Evolutionary conservation across 441 rosid genomes (phyloP), one percentile per base, ranked within the genome.

Genomic region (Raphanus hybrid): DNA sequence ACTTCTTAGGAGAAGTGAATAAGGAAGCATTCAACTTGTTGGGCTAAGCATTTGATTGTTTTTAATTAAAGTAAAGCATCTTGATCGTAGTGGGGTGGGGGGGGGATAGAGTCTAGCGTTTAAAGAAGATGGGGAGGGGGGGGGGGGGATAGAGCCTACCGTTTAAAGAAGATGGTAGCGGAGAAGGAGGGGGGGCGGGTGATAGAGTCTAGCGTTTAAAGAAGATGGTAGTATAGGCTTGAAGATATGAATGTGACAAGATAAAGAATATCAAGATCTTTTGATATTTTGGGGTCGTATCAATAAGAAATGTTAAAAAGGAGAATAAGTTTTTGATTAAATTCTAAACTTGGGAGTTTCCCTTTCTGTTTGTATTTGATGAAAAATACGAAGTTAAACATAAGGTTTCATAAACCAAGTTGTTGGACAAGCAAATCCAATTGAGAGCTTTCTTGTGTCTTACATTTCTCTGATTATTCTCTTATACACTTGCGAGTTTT

Each of bases 21-120:
- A 29, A 27, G 61, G 11, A 59, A 75, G 27, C 67, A 59, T 67
- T 45, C 27, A 54, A 67, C 64, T 67, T n/a, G 59, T 39, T 64
- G 34, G 69, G 18, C 54, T 39, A 39, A 64, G 69, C 39, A 64
- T 64, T 64, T 61, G 50, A 48, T 32, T 32, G 35, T 39, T 52
- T 12, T 65, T 35, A 37, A 16, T 54, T 18, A 18, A 18, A 18
- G 20, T 18, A 18, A 18, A 18, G 20, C 20, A 18, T 18, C 20
- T 18, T 18, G 20, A 18, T 18, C 20, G 20, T 18, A 18, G 20
- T 18, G 1, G 20, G 20, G 0, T 1, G 20, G 20, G 20, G 20
- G 20, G 20, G 20, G 1, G 20, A 18, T 18, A 18, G 20, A 18
- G 20, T 1, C 20, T 18, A 18, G 20, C 20, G 20, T 18, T 18